Conservation (phyloP, 78 protist species). For the Dictyostelium firmibasis region DNA sequence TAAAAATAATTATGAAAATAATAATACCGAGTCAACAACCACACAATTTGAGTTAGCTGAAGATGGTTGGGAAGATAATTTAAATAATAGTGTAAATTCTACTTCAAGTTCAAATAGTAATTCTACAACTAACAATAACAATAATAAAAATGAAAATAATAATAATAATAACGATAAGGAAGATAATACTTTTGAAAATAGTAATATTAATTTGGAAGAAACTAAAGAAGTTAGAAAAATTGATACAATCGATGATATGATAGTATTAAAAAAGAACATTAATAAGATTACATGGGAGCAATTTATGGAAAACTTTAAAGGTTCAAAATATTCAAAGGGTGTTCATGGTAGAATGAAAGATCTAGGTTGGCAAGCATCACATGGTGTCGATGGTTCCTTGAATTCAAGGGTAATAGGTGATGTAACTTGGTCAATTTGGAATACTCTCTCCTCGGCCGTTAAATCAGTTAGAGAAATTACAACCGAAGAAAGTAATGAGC, state of each 20-base stretch:
- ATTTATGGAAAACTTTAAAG: conserved; percentile 55
- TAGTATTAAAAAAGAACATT: conserved; percentile 59
- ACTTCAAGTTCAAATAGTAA: neutral
- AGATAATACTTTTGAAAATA: neutral
- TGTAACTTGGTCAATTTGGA: conserved; percentile 73
- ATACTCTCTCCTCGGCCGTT: conserved; percentile 26
- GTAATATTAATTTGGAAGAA: neutral
- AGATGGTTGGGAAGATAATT: conserved; percentile 49
- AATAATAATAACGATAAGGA: neutral
- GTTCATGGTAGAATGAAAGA: conserved; percentile 62
- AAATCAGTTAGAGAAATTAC: conserved; percentile 49
- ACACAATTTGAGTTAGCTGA: neutral
- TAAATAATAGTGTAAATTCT: neutral
- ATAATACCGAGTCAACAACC: neutral
- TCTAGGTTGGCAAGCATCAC: conserved; percentile 75
- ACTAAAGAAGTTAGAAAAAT: conserved; percentile 25
- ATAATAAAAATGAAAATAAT: no score
- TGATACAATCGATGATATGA: conserved; percentile 28
- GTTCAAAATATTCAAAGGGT: conserved; percentile 61
- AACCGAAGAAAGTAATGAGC: conserved; percentile 10
- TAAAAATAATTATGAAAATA: neutral
- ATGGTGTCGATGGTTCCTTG: conserved; percentile 62
- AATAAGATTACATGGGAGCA: conserved; percentile 63
- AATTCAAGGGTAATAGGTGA: conserved; percentile 65
- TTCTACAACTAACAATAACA: neutral